phyloP scores from a whole-genome alignment of 169 alveolate species.

The Plasmodium gonderi region DNA sequence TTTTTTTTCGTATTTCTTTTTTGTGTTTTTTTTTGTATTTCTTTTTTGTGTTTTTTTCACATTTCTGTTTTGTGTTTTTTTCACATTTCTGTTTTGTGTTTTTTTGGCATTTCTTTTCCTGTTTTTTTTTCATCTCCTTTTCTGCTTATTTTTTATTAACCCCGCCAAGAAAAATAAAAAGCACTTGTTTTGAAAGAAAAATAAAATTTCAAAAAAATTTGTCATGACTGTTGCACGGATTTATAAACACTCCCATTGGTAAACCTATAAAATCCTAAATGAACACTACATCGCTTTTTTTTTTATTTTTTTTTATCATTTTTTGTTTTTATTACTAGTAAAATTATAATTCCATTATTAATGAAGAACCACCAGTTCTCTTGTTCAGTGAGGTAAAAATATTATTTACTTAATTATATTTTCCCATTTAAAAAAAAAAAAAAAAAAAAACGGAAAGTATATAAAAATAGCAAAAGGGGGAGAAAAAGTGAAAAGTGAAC shows the following conservation, averaged over 20 bases:
- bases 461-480: not conserved
- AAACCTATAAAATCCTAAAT: too few species aligned
- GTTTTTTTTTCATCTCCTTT: not conserved
- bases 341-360: not conserved
- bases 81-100: too few species aligned
- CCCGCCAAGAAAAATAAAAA: not conserved
- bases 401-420: not conserved
- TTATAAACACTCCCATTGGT: not conserved
- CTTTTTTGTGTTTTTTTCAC: too few species aligned
- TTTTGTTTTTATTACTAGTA: not conserved
- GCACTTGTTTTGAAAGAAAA: not conserved
- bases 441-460: too few species aligned
- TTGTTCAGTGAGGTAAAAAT: not conserved
- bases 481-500: not conserved
- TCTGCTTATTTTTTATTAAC: not conserved
- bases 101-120: too few species aligned
- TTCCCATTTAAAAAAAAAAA: not conserved
- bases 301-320: not conserved
- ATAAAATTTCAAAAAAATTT: not conserved
- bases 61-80: too few species aligned
- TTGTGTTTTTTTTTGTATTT: too few species aligned
- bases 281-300: not conserved
- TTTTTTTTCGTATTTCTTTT: too few species aligned
- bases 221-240: not conserved
- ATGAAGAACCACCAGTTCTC: not conserved